Conservation (phyloP, 2,329 filamentous ascomycete genomes). For the Paraconiothyrium brasiliense region DNA sequence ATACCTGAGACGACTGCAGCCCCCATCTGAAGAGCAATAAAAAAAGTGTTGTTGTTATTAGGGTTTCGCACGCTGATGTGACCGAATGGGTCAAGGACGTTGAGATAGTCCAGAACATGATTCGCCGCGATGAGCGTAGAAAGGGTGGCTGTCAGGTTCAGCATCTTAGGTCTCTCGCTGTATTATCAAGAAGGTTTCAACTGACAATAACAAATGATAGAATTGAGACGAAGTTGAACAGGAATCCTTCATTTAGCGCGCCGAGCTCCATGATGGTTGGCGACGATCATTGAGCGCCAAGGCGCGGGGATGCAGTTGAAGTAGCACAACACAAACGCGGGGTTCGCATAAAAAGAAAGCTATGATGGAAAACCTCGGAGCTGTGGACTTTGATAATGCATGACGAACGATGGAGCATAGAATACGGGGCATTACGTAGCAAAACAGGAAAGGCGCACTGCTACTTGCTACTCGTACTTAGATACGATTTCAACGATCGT, state of each 20-base stretch:
- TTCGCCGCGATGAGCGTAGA: constrained; percentile 52
- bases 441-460: too few relatives aligned
- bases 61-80: constrained; percentile 63
- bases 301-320: constrained; percentile 2
- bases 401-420: too few relatives aligned
- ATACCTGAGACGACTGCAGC: constrained; percentile 48
- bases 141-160: constrained; percentile 37
- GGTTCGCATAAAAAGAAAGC: neutral
- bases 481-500: too few relatives aligned
- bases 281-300: constrained; percentile 5
- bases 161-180: constrained; percentile 16
- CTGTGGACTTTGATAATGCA: too few relatives aligned
- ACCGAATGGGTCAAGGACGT: constrained; percentile 61
- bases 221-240: neutral
- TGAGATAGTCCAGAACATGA: constrained; percentile 61
- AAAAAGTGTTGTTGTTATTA: constrained; percentile 51
- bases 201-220: neutral
- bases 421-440: too few relatives aligned
- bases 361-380: too few relatives aligned
- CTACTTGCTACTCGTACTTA: too few relatives aligned
- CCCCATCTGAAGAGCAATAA: constrained; percentile 45
- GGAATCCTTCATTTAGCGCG: neutral
- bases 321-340: neutral
- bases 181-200: neutral
- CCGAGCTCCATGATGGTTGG: neutral